Base-by-base conservation (phyloP, 306 rosid species). In the Dalbergia oliveri region DNA sequence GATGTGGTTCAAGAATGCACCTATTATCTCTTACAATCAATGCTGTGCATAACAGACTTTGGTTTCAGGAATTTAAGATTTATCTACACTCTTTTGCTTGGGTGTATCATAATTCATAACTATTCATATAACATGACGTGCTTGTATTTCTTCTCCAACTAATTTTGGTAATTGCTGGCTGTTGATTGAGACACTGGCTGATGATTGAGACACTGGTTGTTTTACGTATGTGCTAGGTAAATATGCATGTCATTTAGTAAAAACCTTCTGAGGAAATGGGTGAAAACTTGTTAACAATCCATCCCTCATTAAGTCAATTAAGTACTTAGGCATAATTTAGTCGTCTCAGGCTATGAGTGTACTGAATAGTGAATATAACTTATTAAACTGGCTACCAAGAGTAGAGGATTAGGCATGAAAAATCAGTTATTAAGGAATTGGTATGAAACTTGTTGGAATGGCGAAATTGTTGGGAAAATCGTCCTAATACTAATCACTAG, bases 1-100 rank as follows among this genome's bases (percentile, higher is more conserved):
- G 56, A 72, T 77, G 75, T 69, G 82, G 60, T 66, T 77, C 56
- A 67, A 35, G 59, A 76, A 58, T 43, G 81, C 56, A 50, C 15
- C 8, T 59, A 31, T 51, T 13, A 45, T 76, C 79, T 64, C 78
- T 54, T 66, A 34, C 31, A 26, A 26, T 26, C 21, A 41, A 35
- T 72, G 9, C 19, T 53, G n/a, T 64, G 66, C 41, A 47, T 37
- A 75, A 26, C 44, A 71, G 69, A 7, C 60, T 47, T 71, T 63
- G 23, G 18, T 39, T 69, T 39, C n/a, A 21, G 31, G 50, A 51
- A 60, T 82, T 70, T 59, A 54, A 62, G 34, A 14, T 54, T 63
- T 62, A 61, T 69, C 54, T 14, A 37, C 4, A 16, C 34, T 31
- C 13, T 41, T 76, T 76, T 82, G 74, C 35, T 53, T 71, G 45